These are phyloP conservation scores for Mesembryanthemum crystallinum DNA, from an alignment of 148 eudicot genomes.

Conservation along the genomic window DNA sequence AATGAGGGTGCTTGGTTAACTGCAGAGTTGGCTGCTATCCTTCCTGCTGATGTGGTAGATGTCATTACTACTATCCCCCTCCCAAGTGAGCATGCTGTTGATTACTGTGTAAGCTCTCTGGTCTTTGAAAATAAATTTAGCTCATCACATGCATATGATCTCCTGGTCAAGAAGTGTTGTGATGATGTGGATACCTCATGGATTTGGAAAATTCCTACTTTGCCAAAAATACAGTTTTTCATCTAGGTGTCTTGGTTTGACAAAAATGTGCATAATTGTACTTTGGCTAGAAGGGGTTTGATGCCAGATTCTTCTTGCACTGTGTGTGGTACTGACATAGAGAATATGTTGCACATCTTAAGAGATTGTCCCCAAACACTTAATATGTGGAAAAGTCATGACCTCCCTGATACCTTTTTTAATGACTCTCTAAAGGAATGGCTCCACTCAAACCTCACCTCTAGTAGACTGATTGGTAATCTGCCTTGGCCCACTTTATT, in stretches of 20 bases:
- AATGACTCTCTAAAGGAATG: background rate
- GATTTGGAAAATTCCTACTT: background rate
- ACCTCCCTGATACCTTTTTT: background rate
- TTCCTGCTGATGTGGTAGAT: background rate
- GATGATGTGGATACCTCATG: background rate
- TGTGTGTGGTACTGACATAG: background rate
- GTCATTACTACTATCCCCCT: background rate
- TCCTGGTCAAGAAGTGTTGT: too few relatives aligned
- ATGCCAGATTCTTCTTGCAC: background rate
- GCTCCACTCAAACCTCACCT: background rate
- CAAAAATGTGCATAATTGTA: background rate
- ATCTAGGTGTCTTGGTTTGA: background rate
- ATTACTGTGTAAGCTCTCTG: background rate
- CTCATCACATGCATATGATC: background rate
- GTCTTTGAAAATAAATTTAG: background rate
- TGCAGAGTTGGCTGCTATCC: background rate
- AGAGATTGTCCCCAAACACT: background rate
- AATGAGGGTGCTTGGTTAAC: background rate
- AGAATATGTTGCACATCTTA: background rate
- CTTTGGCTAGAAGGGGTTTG: background rate
- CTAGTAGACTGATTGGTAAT: background rate
- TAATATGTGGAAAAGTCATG: background rate
- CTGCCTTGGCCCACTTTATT: background rate
- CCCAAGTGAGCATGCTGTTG: background rate
- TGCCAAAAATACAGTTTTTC: background rate